Evolutionary conservation across 495 filamentous ascomycete species (phyloP).

Genomic region (Xylaria scruposa): DNA sequence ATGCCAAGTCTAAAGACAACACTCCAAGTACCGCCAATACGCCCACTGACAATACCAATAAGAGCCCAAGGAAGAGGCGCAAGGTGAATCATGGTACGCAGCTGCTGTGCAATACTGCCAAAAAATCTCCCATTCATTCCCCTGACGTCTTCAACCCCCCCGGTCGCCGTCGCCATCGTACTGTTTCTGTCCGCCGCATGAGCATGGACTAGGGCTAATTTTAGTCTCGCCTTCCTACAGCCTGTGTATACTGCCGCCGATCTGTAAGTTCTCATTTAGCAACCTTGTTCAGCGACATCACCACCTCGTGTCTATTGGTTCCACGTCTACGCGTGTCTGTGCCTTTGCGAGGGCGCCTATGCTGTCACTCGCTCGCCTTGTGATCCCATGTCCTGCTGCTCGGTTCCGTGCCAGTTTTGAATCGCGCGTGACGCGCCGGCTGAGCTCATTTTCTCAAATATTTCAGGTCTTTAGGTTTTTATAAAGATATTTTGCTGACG

Average conservation of each 20-base stretch:
- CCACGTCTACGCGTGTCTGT: constrained; percentile 40
- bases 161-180: constrained; percentile 31
- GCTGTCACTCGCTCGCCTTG: constrained; percentile 28
- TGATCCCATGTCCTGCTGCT: constrained; percentile 32
- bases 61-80: constrained; percentile 90
- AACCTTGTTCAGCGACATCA: constrained; percentile 35
- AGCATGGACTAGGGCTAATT: constrained; percentile 48
- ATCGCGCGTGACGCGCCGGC: constrained; percentile 25
- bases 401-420: constrained; percentile 12
- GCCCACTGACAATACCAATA: constrained; percentile 49
- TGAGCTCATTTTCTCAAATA: neutral
- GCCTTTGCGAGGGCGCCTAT: constrained; percentile 33
- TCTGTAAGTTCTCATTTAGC: constrained; percentile 76
- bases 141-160: constrained; percentile 33
- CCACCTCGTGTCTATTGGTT: constrained; percentile 40
- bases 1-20: constrained; percentile 49
- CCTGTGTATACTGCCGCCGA: constrained; percentile 98
- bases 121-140: constrained; percentile 41
- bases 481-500: constrained; percentile 28
- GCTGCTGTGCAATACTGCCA: constrained; percentile 38
- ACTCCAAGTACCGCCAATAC: constrained; percentile 51
- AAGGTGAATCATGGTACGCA: constrained; percentile 98
- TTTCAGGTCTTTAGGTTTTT: constrained; percentile 2
- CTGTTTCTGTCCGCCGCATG: constrained; percentile 29
- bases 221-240: constrained; percentile 64